Conservation (phyloP, 2,329 filamentous ascomycete species). For the Thelonectria blattea region DNA sequence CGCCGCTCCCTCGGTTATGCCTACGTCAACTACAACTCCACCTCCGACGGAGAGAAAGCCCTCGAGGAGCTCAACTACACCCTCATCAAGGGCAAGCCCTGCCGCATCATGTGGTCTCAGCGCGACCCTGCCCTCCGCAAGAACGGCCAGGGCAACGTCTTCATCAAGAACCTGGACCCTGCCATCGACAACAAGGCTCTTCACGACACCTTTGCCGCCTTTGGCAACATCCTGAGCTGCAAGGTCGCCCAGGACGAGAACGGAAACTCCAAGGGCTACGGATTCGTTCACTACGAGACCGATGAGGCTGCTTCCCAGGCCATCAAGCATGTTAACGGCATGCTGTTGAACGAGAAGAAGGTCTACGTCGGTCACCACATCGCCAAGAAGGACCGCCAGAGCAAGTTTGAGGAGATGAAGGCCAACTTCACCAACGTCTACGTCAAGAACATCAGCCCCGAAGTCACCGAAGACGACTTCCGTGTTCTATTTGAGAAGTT, state of each 20-base stretch:
- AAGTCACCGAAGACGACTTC: slow-evolving; percentile 93
- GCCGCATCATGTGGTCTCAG: slow-evolving; percentile 99
- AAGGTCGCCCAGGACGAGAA: slow-evolving; percentile 98
- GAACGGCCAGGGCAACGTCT: slow-evolving; percentile 98
- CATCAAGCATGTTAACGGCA: slow-evolving; percentile 99
- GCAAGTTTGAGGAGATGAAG: slow-evolving; percentile 99
- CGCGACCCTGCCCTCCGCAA: slow-evolving; percentile 98
- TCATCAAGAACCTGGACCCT: slow-evolving; percentile 99
- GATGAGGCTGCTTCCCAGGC: slow-evolving; percentile 95
- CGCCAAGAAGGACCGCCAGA: slow-evolving; percentile 99
- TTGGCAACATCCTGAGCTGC: slow-evolving; percentile 99
- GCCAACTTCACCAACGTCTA: slow-evolving; percentile 99
- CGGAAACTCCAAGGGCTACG: slow-evolving; percentile 97
- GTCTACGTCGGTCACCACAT: slow-evolving; percentile 99
- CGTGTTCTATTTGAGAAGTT: slow-evolving; percentile 89
- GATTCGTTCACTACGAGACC: slow-evolving; percentile 99
- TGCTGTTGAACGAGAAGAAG: slow-evolving; percentile 99
- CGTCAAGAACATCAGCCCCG: slow-evolving; percentile 93
- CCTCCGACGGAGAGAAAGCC: slow-evolving; percentile 93
- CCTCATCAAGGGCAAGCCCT: slow-evolving; percentile 96
- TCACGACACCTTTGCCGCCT: slow-evolving; percentile 98
- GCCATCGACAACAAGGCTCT: slow-evolving; percentile 99
- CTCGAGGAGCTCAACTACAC: slow-evolving; percentile 99
- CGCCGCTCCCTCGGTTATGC: slow-evolving; percentile 98
- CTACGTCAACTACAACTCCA: slow-evolving; percentile 99